Evolutionary conservation across 805 yeast genomes (phyloP), one percentile per base, ranked within the genome.

Genomic region (Metschnikowia lochheadii): DNA sequence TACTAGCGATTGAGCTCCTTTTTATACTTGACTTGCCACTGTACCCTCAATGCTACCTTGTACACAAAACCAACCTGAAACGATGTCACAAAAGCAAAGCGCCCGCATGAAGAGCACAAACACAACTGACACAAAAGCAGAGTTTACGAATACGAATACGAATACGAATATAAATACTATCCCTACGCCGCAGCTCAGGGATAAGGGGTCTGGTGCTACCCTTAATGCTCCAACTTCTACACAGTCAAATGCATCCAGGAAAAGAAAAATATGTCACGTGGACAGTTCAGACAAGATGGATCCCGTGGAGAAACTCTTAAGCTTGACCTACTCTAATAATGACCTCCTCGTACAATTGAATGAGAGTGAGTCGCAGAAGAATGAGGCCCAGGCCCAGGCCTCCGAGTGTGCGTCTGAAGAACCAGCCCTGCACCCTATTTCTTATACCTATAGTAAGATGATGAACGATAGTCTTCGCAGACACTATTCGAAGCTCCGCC

Each of bases 231-330:
- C 3, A 26, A 26, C 29, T 11, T 8, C 29, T 26, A 26, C 29
- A 3, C 29, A 8, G 11, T 26, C 29, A 26, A 26, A 26, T 26
- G 39, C 31, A 15, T 6, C 44, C 40, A 44, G 36, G 18, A 44
- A 44, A 13, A 23, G 46, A 23, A 44, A 17, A 20, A 23, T 44
- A 10, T 39, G 18, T 40, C 3, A 44, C 5, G 33, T 23, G 13
- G 46, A 44, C 17, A 6, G 8, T 3, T 36, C 46, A 0, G 74
- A 71, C 52, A 68, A 59, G 48, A 65, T 72, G 26, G 78, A 73
- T 55, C 78, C 77, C 5, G 76, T 73, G 46, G 75, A 73, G 55
- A 72, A 65, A 52, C 63, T 73, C 34, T 60, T 73, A 45, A 66
- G 73, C 49, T 65, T 70, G 48, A 63, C 73, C 10, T 66, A 60